These are phyloP conservation scores for Penicillium soppii DNA, from an alignment of 495 filamentous ascomycete species.

Conservation along the genomic window DNA sequence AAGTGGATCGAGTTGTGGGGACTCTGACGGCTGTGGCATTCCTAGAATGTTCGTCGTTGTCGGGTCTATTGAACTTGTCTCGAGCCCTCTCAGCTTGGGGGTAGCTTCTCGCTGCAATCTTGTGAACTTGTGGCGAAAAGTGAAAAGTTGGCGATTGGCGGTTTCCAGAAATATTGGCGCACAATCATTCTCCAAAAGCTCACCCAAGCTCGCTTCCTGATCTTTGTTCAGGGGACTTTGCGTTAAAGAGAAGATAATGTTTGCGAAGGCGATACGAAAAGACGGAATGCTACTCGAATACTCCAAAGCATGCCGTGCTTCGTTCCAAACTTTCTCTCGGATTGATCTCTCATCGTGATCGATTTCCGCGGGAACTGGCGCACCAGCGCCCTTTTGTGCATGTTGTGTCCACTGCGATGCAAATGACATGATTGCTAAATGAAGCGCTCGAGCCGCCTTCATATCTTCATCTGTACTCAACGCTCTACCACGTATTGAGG, in stretches of 20 bases:
- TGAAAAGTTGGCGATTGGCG: slow-evolving; percentile 34
- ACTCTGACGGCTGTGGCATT: background rate
- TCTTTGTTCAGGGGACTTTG: slow-evolving; percentile 33
- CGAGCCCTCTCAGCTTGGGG: background rate
- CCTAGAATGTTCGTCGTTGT: background rate
- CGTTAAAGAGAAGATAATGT: slow-evolving; percentile 47
- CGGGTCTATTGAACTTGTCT: slow-evolving; percentile 4
- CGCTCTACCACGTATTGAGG: slow-evolving; percentile 25
- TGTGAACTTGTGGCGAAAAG: slow-evolving; percentile 29
- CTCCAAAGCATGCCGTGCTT: slow-evolving; percentile 39
- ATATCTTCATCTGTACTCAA: slow-evolving; percentile 37
- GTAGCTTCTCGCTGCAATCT: slow-evolving; percentile 14
- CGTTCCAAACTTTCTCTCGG: slow-evolving; percentile 43
- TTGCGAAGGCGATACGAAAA: slow-evolving; percentile 44
- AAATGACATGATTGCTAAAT: slow-evolving; percentile 46
- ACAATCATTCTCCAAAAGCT: slow-evolving; percentile 37
- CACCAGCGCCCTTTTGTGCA: slow-evolving; percentile 15
- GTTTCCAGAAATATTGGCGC: slow-evolving; percentile 39
- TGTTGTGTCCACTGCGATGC: slow-evolving; percentile 46
- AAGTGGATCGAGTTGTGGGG: slow-evolving; percentile 3
- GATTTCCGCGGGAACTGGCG: slow-evolving; percentile 4
- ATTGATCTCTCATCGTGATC: slow-evolving; percentile 31
- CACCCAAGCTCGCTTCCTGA: slow-evolving; percentile 14
- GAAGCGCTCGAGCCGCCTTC: slow-evolving; percentile 34
- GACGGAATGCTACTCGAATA: slow-evolving; percentile 37